Evolutionary conservation across 306 rosid genomes (phyloP), one percentile per base, ranked within the genome.

Genomic region (Dryas octopetala): DNA sequence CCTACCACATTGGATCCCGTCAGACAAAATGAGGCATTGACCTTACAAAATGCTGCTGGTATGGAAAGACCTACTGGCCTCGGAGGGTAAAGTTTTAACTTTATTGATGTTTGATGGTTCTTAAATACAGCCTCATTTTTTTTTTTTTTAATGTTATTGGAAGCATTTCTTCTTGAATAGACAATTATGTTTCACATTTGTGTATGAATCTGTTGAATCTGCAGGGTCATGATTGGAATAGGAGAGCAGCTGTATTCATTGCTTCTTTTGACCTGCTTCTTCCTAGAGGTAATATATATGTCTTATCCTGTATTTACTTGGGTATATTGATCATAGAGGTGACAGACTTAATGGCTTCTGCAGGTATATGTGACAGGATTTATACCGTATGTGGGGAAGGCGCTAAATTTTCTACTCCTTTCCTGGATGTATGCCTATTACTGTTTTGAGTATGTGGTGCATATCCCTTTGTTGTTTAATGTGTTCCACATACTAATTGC

Each of bases 351-450:
- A 71, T 77, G 69, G 72, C 79, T 76, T 78, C 74, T 74, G 73
- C 91, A 91, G 97, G 93, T 85, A 74, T 89, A 76, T 82, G 90
- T 91, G 75, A 87, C 89, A 43, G 98, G 95, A n/a, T 86, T 86
- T 76, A 73, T 95, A 74, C 98, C 98, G 46, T 88, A 75, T 76
- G 78, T 86, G 23, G 98, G 98, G 80, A 95, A 82, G 90, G 82
- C 84, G 76, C 81, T 95, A 64, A 95, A 90, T 62, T 87, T 91
- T 74, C 61, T 91, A 51, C 95, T 91, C 79, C 93, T 91, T 51
- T 90, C 97, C 76, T 91, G 98, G 98, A 88, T 95, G 89, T 95
- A 95, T 80, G 98, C 98, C 82, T 94, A 94, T 77, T 94, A 90
- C 84, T 87, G 96, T 84, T 94, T 94, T 72, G 98, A 94, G 98